Percentiles rank a stretch among this genome's conserved stretches.
phyloP scores from a whole-genome alignment of 331 rosid genomes.

The Telfairia occidentalis region DNA sequence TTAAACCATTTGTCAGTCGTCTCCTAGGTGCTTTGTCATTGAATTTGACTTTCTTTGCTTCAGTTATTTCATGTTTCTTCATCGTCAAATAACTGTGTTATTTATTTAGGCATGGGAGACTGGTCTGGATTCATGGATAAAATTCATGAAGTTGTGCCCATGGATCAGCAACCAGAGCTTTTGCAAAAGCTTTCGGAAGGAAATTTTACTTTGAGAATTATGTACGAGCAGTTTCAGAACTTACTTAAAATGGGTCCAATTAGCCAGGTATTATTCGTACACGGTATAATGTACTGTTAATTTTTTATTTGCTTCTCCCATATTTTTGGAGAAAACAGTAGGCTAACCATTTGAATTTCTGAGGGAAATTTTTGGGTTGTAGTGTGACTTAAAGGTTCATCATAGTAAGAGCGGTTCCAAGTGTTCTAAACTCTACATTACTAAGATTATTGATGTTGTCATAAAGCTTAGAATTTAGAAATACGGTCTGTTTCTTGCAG shows the following conservation, averaged over 20 bases:
- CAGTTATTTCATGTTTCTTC: background rate
- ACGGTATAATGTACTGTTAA: background rate
- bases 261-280: slow-evolving; percentile 32
- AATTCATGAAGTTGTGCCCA: slow-evolving; percentile 82
- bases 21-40: slow-evolving; percentile 39
- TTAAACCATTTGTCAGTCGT: slow-evolving; percentile 82
- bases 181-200: slow-evolving; percentile 74
- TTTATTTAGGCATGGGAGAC: slow-evolving; percentile 70
- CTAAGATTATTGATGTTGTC: background rate
- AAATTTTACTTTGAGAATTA: slow-evolving; percentile 52
- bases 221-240: slow-evolving; percentile 61
- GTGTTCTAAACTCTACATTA: background rate
- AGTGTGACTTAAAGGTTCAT: background rate
- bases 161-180: slow-evolving; percentile 84
- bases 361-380: background rate
- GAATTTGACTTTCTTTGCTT: background rate
- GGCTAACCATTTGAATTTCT: background rate
- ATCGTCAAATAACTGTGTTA: slow-evolving; percentile 1
- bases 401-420: background rate
- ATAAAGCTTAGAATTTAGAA: background rate
- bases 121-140: slow-evolving; percentile 84
- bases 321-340: background rate
- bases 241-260: slow-evolving; percentile 74
- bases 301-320: background rate
- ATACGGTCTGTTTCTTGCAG: background rate